phyloP scores from a whole-genome alignment of 2,329 filamentous ascomycete genomes.

The Microcyclosporella mali region DNA sequence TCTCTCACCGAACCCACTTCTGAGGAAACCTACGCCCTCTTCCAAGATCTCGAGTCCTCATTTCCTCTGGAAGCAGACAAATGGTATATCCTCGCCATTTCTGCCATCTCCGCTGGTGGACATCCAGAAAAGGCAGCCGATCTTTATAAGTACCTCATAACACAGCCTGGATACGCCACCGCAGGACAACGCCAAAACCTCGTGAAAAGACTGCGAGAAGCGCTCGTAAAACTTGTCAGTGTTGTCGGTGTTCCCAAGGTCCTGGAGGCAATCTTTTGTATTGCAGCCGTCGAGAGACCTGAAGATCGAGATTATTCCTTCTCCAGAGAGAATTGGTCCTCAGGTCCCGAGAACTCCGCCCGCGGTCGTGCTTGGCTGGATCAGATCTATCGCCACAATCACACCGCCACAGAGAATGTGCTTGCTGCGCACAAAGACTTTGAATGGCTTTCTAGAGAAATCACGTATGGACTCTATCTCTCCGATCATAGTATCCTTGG shows the following conservation, averaged over 20 bases:
- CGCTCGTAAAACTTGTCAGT: constrained; percentile 52
- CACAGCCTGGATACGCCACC: constrained; percentile 42
- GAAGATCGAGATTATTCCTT: constrained; percentile 54
- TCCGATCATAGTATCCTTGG: constrained; percentile 50
- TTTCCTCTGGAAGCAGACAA: constrained; percentile 43
- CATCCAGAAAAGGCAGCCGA: constrained; percentile 48
- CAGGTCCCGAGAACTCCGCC: constrained; percentile 49
- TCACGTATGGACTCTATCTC: constrained; percentile 55
- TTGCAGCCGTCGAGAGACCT: constrained; percentile 45
- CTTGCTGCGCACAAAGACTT: constrained; percentile 45
- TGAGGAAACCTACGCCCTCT: constrained; percentile 37
- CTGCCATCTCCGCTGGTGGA: constrained; percentile 45
- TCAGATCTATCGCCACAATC: constrained; percentile 51
- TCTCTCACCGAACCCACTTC: constrained; percentile 31
- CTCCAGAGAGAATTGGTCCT: constrained; percentile 49
- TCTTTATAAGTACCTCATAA: constrained; percentile 52
- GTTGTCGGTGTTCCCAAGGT: constrained; percentile 59
- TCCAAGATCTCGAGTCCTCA: constrained; percentile 38
- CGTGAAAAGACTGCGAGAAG: constrained; percentile 51
- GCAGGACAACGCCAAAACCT: constrained; percentile 42
- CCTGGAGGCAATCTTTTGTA: constrained; percentile 54
- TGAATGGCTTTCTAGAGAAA: constrained; percentile 48
- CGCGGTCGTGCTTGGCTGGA: constrained; percentile 52
- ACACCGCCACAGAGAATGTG: constrained; percentile 32
- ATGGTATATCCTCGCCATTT: constrained; percentile 37